Conservation (phyloP, 805 yeast genomes). For the Saccharomycopsis selenospora region DNA sequence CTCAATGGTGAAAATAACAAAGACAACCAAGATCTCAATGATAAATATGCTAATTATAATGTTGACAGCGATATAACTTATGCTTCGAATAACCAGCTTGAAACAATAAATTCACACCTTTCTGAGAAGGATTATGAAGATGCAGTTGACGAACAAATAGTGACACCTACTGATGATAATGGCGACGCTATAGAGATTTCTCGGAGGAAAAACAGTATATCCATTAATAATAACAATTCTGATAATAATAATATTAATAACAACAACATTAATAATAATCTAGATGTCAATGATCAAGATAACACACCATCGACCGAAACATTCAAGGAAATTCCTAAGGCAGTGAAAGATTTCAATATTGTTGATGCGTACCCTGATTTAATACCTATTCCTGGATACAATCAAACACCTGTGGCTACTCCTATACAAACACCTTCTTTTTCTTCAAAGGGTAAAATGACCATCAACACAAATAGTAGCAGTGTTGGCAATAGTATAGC, state of each 20-base stretch:
- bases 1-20: not conserved
- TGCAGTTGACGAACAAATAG: not conserved
- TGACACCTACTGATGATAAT: too few relatives aligned
- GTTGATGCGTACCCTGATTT: constrained; percentile 14
- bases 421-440: constrained; percentile 18
- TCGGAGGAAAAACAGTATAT: too few relatives aligned
- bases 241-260: too few relatives aligned
- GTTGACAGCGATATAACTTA: constrained; percentile 10
- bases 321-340: not conserved
- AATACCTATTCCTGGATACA: constrained; percentile 17
- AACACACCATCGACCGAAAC: too few relatives aligned
- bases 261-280: too few relatives aligned
- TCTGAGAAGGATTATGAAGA: not conserved
- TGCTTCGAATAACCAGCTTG: constrained; percentile 5
- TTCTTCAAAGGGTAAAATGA: not conserved
- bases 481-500: too few relatives aligned
- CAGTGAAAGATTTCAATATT: not conserved
- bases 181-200: too few relatives aligned
- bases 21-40: not conserved
- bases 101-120: not conserved
- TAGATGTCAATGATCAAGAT: too few relatives aligned
- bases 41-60: constrained; percentile 5
- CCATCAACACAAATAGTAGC: not conserved
- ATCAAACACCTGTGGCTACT: constrained; percentile 20
- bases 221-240: too few relatives aligned